Conservation (phyloP, 495 filamentous ascomycete species). For the Podospora fimiseda region DNA sequence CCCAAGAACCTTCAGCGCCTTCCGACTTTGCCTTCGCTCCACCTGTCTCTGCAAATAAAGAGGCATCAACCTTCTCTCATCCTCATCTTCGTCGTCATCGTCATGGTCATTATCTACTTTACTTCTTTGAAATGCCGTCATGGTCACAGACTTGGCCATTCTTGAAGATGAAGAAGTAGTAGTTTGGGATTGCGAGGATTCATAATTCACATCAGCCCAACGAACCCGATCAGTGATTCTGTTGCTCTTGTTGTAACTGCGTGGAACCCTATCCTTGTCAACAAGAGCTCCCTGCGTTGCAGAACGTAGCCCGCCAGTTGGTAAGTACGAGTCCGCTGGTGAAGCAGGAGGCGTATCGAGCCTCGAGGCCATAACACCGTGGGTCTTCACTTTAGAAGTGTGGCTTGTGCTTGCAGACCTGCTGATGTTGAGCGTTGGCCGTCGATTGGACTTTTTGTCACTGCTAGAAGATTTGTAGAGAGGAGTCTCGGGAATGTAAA, state of each 20-base stretch:
- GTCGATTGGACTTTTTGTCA: neutral
- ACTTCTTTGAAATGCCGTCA: neutral
- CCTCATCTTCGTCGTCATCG: constrained; percentile 7
- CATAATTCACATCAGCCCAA: constrained; percentile 9
- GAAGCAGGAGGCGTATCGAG: constrained; percentile 3
- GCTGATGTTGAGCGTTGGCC: neutral
- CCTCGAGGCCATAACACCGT: neutral
- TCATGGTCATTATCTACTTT: constrained; percentile 1
- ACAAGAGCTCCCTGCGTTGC: neutral
- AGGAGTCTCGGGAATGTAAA: constrained; percentile 29
- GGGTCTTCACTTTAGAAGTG: neutral
- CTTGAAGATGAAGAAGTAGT: neutral
- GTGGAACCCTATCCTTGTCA: neutral
- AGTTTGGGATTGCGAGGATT: neutral
- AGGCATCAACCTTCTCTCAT: constrained; percentile 21
- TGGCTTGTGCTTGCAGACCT: neutral
- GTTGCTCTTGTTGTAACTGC: neutral
- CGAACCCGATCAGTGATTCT: neutral
- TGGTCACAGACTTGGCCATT: neutral
- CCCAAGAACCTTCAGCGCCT: constrained; percentile 23
- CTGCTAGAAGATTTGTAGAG: neutral
- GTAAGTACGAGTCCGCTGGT: neutral
- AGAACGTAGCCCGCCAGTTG: neutral
- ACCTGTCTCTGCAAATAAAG: constrained; percentile 1
- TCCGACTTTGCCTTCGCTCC: neutral